These are phyloP conservation scores for Phyllosticta citribraziliensis DNA, from an alignment of 2,329 filamentous ascomycete genomes.

Conservation along the genomic window DNA sequence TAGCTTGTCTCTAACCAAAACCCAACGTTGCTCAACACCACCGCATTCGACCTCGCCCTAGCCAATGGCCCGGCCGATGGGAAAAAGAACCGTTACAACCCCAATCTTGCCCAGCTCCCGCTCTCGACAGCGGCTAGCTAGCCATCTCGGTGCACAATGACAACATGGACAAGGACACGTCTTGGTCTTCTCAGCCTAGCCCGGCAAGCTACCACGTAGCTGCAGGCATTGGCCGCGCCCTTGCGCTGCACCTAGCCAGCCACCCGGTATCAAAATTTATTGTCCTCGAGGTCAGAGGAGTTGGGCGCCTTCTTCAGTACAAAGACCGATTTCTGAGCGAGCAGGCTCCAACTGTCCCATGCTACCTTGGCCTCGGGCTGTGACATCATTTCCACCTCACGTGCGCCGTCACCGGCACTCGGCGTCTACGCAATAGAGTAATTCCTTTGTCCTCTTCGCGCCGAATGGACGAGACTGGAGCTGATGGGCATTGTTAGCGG, in stretches of 20 bases:
- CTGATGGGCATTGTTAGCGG: neutral
- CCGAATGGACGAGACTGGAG: neutral
- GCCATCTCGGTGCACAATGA: neutral
- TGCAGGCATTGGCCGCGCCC: neutral
- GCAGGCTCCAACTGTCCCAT: neutral
- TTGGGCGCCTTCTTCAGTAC: neutral
- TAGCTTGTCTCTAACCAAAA: neutral
- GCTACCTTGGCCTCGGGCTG: neutral
- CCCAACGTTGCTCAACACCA: neutral
- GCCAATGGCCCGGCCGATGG: neutral
- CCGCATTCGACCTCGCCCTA: neutral
- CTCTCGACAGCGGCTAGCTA: neutral
- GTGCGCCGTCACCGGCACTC: neutral
- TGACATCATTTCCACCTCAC: neutral
- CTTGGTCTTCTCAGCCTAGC: neutral
- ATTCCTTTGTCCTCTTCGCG: neutral
- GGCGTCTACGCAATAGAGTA: neutral
- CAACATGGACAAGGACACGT: neutral
- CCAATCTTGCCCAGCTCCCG: neutral
- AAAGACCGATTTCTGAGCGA: neutral
- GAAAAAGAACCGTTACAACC: neutral
- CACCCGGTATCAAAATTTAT: neutral
- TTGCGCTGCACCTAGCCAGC: neutral
- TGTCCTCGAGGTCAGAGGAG: neutral
- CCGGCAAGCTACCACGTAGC: neutral